These are phyloP conservation scores for Mycena olivaceomarginata DNA, from an alignment of 768 basidiomycete species.

Conservation along the genomic window DNA sequence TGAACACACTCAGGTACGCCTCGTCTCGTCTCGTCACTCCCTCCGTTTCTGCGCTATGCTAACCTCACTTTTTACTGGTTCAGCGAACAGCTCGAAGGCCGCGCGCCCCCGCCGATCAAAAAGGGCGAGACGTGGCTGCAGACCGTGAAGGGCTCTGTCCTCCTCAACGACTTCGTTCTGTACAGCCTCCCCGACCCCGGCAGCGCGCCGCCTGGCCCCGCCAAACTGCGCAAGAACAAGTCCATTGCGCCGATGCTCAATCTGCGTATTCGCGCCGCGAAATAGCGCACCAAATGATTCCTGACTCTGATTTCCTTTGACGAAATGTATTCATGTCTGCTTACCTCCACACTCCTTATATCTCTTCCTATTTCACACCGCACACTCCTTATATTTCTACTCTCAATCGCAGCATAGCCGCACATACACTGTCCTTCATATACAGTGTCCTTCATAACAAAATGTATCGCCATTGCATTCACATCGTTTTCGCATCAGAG, in stretches of 20 bases:
- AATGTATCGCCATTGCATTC: background rate
- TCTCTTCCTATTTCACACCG: background rate
- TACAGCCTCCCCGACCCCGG: conserved; percentile 25
- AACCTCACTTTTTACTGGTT: background rate
- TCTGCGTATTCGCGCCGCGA: conserved; percentile 17
- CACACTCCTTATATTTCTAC: background rate
- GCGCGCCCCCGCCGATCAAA: conserved; percentile 31
- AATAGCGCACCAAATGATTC: background rate
- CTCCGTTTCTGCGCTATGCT: background rate
- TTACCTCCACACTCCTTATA: conserved; percentile 20
- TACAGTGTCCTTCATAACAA: background rate
- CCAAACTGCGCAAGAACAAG: conserved; percentile 36
- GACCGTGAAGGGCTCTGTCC: conserved; percentile 30
- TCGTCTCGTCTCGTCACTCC: background rate
- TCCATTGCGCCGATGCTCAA: conserved; percentile 38
- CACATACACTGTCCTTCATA: background rate
- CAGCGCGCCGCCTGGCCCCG: background rate
- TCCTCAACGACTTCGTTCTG: conserved; percentile 20
- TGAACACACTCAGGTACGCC: conserved; percentile 17
- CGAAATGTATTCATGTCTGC: background rate
- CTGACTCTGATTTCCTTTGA: background rate
- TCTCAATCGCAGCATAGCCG: background rate
- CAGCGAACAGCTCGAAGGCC: conserved; percentile 31
- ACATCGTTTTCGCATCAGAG: background rate
- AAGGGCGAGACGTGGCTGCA: conserved; percentile 40